Conservation (phyloP, 2,329 filamentous ascomycete species). For the Paecilomyces formosus region DNA sequence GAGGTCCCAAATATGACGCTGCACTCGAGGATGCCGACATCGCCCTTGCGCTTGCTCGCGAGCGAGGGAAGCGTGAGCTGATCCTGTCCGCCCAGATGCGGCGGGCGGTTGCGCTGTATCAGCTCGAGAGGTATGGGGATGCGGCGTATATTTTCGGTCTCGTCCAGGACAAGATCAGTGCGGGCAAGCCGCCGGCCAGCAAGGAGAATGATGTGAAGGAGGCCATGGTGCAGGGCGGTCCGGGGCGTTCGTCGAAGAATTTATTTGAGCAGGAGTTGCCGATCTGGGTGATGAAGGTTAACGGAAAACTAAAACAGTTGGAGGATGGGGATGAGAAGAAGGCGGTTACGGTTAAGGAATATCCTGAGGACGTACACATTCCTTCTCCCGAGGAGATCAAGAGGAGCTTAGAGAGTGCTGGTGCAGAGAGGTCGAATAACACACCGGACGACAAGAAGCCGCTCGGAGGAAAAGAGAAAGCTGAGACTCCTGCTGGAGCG, state of each 20-base stretch:
- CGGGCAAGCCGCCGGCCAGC: conserved; percentile 40
- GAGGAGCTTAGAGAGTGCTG: conserved; percentile 25
- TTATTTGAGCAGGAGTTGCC: conserved; percentile 31
- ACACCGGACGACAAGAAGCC: conserved; percentile 9
- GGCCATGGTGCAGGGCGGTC: conserved; percentile 18
- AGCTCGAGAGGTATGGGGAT: conserved; percentile 65
- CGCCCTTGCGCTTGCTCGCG: conserved; percentile 54
- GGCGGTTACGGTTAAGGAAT: conserved; percentile 43
- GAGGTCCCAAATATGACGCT: conserved; percentile 27
- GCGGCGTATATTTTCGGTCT: conserved; percentile 62
- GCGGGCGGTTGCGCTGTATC: conserved; percentile 65
- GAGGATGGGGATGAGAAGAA: conserved; percentile 43
- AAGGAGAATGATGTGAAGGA: conserved; percentile 20
- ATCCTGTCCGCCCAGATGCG: conserved; percentile 78
- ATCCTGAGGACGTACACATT: conserved; percentile 41
- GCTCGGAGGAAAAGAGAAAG: conserved; percentile 1
- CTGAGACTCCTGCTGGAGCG: conserved; percentile 1
- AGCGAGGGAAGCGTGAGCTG: conserved; percentile 65
- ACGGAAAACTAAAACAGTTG: conserved; percentile 43
- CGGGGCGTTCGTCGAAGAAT: conserved; percentile 13
- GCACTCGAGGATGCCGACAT: conserved; percentile 65
- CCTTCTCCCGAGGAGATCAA: conserved; percentile 34
- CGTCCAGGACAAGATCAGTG: conserved; percentile 44
- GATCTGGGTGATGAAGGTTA: conserved; percentile 54
- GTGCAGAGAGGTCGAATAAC: conserved; percentile 12